These are phyloP conservation scores for Bryopsis sp. DNA, from an alignment of 139 green algal genomes.

Conservation along the genomic window DNA sequence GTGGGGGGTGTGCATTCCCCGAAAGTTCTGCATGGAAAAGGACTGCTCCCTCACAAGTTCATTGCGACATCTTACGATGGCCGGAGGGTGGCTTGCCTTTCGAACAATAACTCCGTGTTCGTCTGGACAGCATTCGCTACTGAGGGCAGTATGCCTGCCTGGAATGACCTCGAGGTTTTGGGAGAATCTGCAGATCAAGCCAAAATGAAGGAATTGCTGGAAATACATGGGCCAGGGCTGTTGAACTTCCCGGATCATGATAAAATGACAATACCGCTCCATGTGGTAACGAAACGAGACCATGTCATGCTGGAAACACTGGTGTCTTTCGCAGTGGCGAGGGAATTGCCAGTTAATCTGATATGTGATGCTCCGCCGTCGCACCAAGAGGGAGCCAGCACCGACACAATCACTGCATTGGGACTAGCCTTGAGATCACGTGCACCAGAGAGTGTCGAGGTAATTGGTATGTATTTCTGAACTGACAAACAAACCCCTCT, in stretches of 20 bases:
- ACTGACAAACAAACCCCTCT: too few relatives aligned
- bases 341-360: neutral
- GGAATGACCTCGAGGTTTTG: neutral
- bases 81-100: conserved; percentile 9
- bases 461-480: too few relatives aligned
- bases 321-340: neutral
- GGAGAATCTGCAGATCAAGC: neutral
- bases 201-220: neutral
- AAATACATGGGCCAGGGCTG: conserved; percentile 3
- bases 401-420: neutral
- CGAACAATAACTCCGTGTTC: neutral
- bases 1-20: too few relatives aligned
- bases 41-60: neutral
- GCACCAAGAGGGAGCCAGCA: neutral
- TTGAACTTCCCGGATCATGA: conserved; percentile 6
- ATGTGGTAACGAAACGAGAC: conserved; percentile 7
- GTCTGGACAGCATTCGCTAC: conserved; percentile 7
- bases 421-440: conserved; percentile 1
- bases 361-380: neutral
- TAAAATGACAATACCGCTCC: neutral
- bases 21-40: too few relatives aligned
- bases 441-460: neutral
- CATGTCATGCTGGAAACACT: neutral
- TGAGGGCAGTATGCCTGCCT: conserved; percentile 9
- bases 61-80: conserved; percentile 10